A percentile compares a stretch with the other conserved stretches of the same genome.
These are phyloP conservation scores for Nemania diffusa DNA, from an alignment of 2,329 filamentous ascomycete genomes.

Conservation along the genomic window DNA sequence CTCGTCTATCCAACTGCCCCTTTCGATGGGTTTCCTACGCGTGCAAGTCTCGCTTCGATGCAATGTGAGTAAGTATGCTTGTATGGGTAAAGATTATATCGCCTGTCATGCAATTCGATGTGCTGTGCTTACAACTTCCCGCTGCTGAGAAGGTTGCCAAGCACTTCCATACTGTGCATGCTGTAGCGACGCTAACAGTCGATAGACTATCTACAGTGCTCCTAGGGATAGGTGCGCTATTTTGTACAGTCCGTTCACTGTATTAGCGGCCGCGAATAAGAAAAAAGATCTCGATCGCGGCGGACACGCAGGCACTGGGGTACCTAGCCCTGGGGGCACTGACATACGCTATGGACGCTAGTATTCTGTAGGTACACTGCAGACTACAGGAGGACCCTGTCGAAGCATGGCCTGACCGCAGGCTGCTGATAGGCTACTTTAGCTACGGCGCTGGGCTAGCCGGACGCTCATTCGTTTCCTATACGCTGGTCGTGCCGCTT, in stretches of 20 bases:
- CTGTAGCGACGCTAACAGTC: neutral
- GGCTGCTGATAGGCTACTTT: slow-evolving; percentile 6
- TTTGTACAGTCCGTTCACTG: neutral
- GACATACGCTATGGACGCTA: neutral
- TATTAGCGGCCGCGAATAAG: slow-evolving; percentile 11
- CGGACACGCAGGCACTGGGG: neutral
- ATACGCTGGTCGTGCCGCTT: slow-evolving; percentile 13
- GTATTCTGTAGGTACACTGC: neutral
- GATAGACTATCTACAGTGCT: too few relatives aligned
- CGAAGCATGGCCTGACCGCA: slow-evolving; percentile 9
- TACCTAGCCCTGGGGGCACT: neutral
- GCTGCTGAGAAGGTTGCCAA: neutral
- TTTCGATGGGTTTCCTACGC: neutral
- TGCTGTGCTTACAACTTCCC: slow-evolving; percentile 16
- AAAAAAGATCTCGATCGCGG: slow-evolving; percentile 29
- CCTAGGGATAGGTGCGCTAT: neutral
- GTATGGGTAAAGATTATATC: neutral
- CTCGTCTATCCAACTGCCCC: slow-evolving; percentile 4
- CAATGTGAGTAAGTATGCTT: slow-evolving; percentile 1
- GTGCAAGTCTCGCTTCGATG: slow-evolving; percentile 7
- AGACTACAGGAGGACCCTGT: slow-evolving; percentile 3
- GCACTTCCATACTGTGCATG: neutral
- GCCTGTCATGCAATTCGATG: neutral
- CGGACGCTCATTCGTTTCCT: slow-evolving; percentile 18
- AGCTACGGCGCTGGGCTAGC: slow-evolving; percentile 12